A percentile compares a stretch with the other conserved stretches of the same genome.
Evolutionary conservation across 139 green algal genomes (phyloP).

Genomic region (Protoeuglena noctilucae): DNA sequence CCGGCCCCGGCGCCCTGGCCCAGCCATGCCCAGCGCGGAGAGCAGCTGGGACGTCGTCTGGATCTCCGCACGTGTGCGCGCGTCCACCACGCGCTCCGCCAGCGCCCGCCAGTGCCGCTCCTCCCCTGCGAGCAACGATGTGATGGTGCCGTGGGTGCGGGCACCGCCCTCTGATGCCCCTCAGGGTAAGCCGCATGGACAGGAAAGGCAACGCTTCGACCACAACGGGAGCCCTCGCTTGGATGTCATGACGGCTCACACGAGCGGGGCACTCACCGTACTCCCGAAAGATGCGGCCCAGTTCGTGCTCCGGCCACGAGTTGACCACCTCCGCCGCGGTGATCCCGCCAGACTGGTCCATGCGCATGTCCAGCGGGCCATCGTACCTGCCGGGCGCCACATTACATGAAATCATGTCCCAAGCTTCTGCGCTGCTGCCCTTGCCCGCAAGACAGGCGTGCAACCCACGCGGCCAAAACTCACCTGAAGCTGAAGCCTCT

Average conservation of each 20-base stretch:
- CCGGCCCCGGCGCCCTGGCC: conserved; percentile 6
- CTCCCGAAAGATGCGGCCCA: conserved; percentile 68
- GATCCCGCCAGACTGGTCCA: conserved; percentile 39
- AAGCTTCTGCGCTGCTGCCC: too few relatives aligned
- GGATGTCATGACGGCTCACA: too few relatives aligned
- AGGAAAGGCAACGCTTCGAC: too few relatives aligned
- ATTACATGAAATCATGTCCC: too few relatives aligned
- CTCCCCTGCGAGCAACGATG: conserved; percentile 49
- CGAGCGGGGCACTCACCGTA: too few relatives aligned
- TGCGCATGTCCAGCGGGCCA: conserved; percentile 67
- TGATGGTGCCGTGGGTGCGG: too few relatives aligned
- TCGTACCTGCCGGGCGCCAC: conserved; percentile 5
- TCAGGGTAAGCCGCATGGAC: too few relatives aligned
- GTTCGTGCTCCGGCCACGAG: conserved; percentile 54
- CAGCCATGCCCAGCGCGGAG: conserved; percentile 27
- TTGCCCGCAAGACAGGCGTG: too few relatives aligned
- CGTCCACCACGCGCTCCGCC: conserved; percentile 25
- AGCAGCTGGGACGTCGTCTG: conserved; percentile 52
- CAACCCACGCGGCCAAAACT: too few relatives aligned
- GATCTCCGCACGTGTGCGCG: conserved; percentile 36
- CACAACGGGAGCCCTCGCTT: too few relatives aligned
- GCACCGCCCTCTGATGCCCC: conserved; percentile 49
- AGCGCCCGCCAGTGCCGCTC: not conserved
- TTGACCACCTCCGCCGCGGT: conserved; percentile 75
- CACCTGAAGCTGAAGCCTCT: conserved; percentile 84